Evolutionary conservation across 2,329 filamentous ascomycete species (phyloP), one percentile per base, ranked within the genome.

Genomic region (Hypoxylon rubiginosum): DNA sequence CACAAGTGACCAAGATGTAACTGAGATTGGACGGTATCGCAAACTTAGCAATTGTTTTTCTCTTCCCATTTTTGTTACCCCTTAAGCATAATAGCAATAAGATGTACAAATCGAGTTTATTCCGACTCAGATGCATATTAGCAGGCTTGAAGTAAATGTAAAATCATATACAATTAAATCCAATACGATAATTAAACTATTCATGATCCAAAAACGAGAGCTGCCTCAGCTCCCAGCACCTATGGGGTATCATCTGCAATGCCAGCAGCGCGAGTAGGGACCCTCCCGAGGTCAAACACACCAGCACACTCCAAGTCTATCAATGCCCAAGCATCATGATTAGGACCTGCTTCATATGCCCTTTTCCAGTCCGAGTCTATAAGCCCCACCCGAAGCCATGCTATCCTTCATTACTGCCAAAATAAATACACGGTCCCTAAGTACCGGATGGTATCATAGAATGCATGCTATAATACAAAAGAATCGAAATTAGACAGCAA

Each of bases 401-500:
- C 53, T 57, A 26, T 11, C 41, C 19, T 54, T 51, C 19, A 52
- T 63, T 26, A 45, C 43, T 46, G 21, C 54, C 55, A 50, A 71
- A 71, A 66, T 45, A 71, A 70, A 64, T 65, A 70, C 61, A 60
- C 49, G 61, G 65, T 68, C 66, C 63, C 70, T 62, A 15, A 58
- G 67, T 65, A 68, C 71, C 68, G 63, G 24, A 67, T 67, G 65
- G 62, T 70, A 71, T 69, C 65, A 70, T 69, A 62, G 60, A 67
- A 71, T 61, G 63, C 66, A 63, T 43, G 39, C 65, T 69, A 67
- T 58, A 65, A 69, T 39, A 62, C 28, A 66, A 62, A 62, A 66
- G 62, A 62, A 68, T 70, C 53, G 36, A 62, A 51, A 74, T 79
- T 67, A 84, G 73, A 84, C 82, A 2, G 83, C 83, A 66, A 85